Base-by-base conservation (phyloP, 2,329 filamentous ascomycete species). In the Ophiostoma sp. region DNA sequence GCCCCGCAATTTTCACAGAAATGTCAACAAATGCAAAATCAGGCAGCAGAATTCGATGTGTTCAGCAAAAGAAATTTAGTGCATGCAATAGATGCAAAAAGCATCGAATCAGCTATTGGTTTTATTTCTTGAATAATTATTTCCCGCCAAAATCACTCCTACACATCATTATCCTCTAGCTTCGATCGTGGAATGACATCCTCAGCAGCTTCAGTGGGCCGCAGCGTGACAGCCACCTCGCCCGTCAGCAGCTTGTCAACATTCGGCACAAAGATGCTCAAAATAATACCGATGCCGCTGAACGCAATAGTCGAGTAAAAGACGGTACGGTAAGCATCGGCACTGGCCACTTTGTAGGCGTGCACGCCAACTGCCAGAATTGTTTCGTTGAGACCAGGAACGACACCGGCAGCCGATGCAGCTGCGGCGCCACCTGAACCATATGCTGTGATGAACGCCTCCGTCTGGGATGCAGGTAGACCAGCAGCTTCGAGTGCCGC, bases 251-350 rank as follows among this genome's bases (percentile, higher is more conserved):
- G 75, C 69, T 79, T 76, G 73, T 82, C 81, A 6, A 81, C 78
- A 63, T 82, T 78, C 8, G 80, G 80, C 52, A 81, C 71, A 69
- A 80, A 77, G 73, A 79, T 76, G 9, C 78, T 79, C 7, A 77
- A 78, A 50, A 81, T 75, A 33, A 82, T 74, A 2, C 79, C 78
- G 0, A 81, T 73, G 2, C 75, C 79, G 3, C 79, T 80, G 74
- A 82, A 82, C 1, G 79, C 79, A 71, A 82, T 81, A 25, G 79
- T 81, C 3, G 78, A 76, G 39, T 81, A 78, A 73, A 81, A 83
- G 1, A 82, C 79, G 0, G 80, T 80, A 17, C 78, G 76, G 75
- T 81, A 82, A 1, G 81, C 80, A 15, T 79, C 76, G 9, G 79
- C 78, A 71, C 80, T 82, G 15, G 81, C 81, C 57, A 78, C 75